Percentiles rank a stretch among this genome's conserved stretches.
phyloP scores from a whole-genome alignment of 495 filamentous ascomycete species.

The Chaetomidium leptoderma region DNA sequence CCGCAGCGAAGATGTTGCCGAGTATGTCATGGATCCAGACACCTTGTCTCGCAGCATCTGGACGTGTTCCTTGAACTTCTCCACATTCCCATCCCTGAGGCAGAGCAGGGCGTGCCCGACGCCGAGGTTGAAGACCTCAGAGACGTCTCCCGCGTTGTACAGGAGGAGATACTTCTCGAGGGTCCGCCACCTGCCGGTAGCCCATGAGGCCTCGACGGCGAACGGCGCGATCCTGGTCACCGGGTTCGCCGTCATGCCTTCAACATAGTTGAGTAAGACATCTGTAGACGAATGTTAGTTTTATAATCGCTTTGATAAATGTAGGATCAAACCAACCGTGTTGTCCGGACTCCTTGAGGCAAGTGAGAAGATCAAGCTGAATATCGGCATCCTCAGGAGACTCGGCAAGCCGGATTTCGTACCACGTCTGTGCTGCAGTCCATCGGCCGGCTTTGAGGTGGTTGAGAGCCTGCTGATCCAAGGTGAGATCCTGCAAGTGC shows the following conservation, averaged over 20 bases:
- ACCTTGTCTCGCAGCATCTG: conserved; percentile 63
- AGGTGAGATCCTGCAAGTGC: conserved; percentile 71
- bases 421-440: conserved; percentile 98
- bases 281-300: conserved; percentile 49
- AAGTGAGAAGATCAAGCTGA: conserved; percentile 79
- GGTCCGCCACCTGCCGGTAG: conserved; percentile 73
- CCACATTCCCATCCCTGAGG: conserved; percentile 51
- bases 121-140: conserved; percentile 75
- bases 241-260: conserved; percentile 57
- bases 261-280: conserved; percentile 77
- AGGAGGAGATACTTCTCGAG: conserved; percentile 62
- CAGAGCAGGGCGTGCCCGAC: conserved; percentile 69
- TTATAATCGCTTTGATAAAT: not conserved
- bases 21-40: conserved; percentile 65
- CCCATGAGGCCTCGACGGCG: conserved; percentile 87
- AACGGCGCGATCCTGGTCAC: conserved; percentile 65
- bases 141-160: conserved; percentile 46
- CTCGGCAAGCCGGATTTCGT: conserved; percentile 78
- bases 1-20: conserved; percentile 71
- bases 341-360: conserved; percentile 87
- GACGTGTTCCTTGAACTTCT: conserved; percentile 56
- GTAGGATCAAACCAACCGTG: conserved; percentile 55
- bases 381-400: conserved; percentile 69
- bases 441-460: conserved; percentile 92
- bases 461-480: conserved; percentile 88